Base-by-base conservation (phyloP, 805 yeast genomes). In the Huiozyma naganishii region DNA sequence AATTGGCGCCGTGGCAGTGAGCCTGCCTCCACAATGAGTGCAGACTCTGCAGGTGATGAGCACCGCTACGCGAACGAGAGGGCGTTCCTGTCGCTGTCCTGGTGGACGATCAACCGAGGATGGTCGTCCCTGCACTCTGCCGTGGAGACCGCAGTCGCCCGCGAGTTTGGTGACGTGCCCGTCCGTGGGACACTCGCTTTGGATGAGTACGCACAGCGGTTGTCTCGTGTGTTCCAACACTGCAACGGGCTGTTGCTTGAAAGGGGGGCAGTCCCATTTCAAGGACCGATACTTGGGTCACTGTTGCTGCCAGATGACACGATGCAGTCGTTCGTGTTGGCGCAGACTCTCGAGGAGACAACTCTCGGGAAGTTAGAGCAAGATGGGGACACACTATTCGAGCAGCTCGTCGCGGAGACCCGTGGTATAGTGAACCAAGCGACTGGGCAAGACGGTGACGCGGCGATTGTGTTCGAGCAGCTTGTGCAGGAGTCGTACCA, bases 81-180 rank as follows among this genome's bases (percentile, higher is more conserved):
- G 54, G 82, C 87, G 41, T 90, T 83, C 58, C 69, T 90, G 39
- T 82, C 95, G 0, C 74, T 87, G 48, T 81, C 89, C 48, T 90
- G 97, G 96, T 90, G 96, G 96, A 62, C 90, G 39, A 68, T 90
- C 41, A 88, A 90, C 61, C 76, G 79, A 50, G 97, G 97, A 0
- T 87, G 92, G 88, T 87, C 90, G 88, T 53, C 70, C 23, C 66
- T 70, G 32, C 65, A 85, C 32, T 70, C 76, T 23, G 64, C 69
- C 29, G 75, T 86, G 29, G 76, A 77, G 53, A 57, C 61, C 1
- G 66, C 74, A 4, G 89, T 90, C 4, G 69, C 67, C 29, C 69
- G 68, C 30, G 79, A 77, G 27, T 86, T 87, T 58, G 73, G 68
- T 8, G 71, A 69, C 8, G 66, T 84, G 29, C 80, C 77, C 48